A percentile compares a stretch with the other conserved stretches of the same genome.
Evolutionary conservation across 495 filamentous ascomycete species (phyloP).

Genomic region (Penicillium arizonense): DNA sequence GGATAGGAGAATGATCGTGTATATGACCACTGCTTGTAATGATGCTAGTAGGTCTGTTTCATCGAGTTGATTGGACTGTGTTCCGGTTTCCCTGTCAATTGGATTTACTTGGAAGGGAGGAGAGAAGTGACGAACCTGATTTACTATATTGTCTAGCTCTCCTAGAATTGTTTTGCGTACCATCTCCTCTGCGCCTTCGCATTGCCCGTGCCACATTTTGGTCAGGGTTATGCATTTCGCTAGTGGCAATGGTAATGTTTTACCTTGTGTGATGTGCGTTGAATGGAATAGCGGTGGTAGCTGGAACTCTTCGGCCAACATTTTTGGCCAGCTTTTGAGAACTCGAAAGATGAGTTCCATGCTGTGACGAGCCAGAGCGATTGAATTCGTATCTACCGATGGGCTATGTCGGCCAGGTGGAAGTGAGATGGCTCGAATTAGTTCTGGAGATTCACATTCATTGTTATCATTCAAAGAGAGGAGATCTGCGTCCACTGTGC

Average conservation of each 20-base stretch:
- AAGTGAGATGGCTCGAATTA: neutral
- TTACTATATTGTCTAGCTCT: conserved; percentile 27
- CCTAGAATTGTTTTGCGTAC: conserved; percentile 25
- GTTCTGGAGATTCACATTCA: neutral
- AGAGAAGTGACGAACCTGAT: conserved; percentile 14
- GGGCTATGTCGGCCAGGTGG: neutral
- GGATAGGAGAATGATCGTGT: conserved; percentile 38
- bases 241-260: conserved; percentile 21
- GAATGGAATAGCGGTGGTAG: conserved; percentile 33
- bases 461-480: neutral
- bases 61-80: conserved; percentile 22
- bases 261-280: conserved; percentile 14
- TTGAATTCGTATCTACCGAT: neutral
- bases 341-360: conserved; percentile 37
- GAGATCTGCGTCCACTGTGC: neutral
- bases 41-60: conserved; percentile 30
- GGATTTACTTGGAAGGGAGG: neutral
- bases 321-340: conserved; percentile 35
- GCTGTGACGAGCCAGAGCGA: conserved; percentile 19
- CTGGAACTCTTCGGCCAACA: conserved; percentile 35
- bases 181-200: conserved; percentile 25
- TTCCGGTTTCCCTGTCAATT: neutral
- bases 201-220: conserved; percentile 40
- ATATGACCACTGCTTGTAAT: conserved; percentile 37
- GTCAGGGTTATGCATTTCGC: conserved; percentile 32